These are phyloP conservation scores for Lasiosphaeria ovina DNA, from an alignment of 495 filamentous ascomycete genomes.

Conservation along the genomic window DNA sequence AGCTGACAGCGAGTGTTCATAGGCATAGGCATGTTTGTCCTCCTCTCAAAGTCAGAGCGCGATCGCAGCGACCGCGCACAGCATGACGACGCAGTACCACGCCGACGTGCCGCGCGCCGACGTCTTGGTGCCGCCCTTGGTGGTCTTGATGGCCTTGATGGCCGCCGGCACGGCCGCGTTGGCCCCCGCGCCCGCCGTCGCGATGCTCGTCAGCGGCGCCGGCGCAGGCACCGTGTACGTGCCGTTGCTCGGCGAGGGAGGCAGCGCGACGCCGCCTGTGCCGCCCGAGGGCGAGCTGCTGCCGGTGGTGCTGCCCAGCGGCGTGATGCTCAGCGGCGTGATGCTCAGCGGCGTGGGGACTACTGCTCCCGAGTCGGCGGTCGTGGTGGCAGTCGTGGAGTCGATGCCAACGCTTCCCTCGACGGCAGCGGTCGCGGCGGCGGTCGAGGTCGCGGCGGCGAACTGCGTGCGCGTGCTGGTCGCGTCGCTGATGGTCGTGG, in stretches of 20 bases:
- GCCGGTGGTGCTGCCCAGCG: conserved; percentile 2
- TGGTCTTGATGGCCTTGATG: neutral
- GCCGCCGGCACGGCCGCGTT: neutral
- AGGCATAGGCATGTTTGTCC: too few relatives aligned
- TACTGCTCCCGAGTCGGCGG: neutral
- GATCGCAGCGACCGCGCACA: neutral
- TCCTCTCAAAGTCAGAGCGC: too few relatives aligned
- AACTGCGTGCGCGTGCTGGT: neutral
- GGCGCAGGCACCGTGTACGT: conserved; percentile 4
- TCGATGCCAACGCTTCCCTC: neutral
- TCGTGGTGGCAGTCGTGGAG: neutral
- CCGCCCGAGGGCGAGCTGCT: neutral
- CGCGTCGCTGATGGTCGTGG: neutral
- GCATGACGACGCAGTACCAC: conserved; percentile 8
- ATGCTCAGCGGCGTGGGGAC: too few relatives aligned
- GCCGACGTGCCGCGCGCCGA: neutral
- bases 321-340: neutral
- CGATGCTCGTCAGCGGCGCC: neutral
- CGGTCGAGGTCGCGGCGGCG: neutral
- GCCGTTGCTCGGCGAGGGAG: neutral
- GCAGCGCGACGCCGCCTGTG: conserved; percentile 5
- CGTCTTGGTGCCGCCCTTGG: neutral
- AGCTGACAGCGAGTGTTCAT: too few relatives aligned
- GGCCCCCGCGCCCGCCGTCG: neutral
- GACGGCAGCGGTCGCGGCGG: neutral